Percentiles rank a stretch among this genome's conserved stretches.
Evolutionary conservation across 179 eudicot genomes (phyloP).

Genomic region (Drosera spatulata): DNA sequence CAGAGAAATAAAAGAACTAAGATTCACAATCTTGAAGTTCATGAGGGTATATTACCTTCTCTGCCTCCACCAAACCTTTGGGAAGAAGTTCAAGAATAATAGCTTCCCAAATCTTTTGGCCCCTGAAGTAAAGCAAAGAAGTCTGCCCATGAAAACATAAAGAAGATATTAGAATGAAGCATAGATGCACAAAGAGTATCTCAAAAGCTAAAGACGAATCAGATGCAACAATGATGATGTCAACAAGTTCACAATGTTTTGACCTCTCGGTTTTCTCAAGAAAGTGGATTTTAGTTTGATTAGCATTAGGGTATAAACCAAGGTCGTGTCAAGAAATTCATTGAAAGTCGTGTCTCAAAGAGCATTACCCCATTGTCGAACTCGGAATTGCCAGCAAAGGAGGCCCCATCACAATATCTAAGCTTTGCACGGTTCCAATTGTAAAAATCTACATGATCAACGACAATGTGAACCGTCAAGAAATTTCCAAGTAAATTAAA

Average conservation of each 20-base stretch:
- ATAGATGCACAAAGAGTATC: too few relatives aligned
- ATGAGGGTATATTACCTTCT: constrained; percentile 34
- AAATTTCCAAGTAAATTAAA: too few relatives aligned
- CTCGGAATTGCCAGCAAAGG: constrained; percentile 72
- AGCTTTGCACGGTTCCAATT: constrained; percentile 97
- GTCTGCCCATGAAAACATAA: constrained; percentile 30
- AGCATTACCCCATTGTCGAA: constrained; percentile 61
- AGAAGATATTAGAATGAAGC: not conserved
- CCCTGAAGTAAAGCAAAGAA: constrained; percentile 77
- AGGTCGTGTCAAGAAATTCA: too few relatives aligned
- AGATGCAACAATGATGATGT: too few relatives aligned
- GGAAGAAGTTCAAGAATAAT: constrained; percentile 81
- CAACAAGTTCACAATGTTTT: too few relatives aligned
- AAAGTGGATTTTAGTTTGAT: too few relatives aligned
- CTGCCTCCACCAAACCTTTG: constrained; percentile 58
- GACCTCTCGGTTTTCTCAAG: too few relatives aligned
- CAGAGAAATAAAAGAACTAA: too few relatives aligned
- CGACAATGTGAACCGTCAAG: too few relatives aligned
- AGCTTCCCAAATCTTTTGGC: constrained; percentile 90
- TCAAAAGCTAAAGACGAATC: too few relatives aligned
- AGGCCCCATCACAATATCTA: constrained; percentile 96
- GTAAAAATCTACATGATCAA: constrained; percentile 58
- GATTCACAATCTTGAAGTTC: too few relatives aligned
- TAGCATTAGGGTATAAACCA: too few relatives aligned
- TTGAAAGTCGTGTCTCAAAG: not conserved